Percentiles rank a stretch among this genome's conserved stretches.
Conservation (phyloP, 805 yeast species). For the Scheffersomyces amazonensis region DNA sequence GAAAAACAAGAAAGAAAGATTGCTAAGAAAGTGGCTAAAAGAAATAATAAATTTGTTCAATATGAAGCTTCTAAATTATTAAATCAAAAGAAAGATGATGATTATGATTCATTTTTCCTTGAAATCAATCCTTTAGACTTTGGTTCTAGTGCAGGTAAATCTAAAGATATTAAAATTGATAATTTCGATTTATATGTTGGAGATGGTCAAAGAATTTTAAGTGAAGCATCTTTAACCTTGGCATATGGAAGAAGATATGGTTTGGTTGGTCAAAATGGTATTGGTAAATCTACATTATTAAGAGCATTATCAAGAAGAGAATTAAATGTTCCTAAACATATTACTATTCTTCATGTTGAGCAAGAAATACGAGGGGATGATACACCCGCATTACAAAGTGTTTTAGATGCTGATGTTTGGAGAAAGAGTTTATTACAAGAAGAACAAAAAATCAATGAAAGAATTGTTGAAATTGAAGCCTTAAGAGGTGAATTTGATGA, state of each 20-base stretch:
- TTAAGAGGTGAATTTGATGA: constrained; percentile 72
- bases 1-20: constrained; percentile 97
- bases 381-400: constrained; percentile 85
- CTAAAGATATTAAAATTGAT: constrained; percentile 94
- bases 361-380: constrained; percentile 97
- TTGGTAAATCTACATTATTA: constrained; percentile 94
- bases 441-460: constrained; percentile 67
- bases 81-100: constrained; percentile 58
- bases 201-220: constrained; percentile 87
- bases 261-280: constrained; percentile 98
- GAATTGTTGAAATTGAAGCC: constrained; percentile 71
- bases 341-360: constrained; percentile 93
- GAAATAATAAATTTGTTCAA: constrained; percentile 76
- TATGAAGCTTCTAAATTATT: constrained; percentile 94
- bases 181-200: constrained; percentile 94
- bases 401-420: constrained; percentile 99
- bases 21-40: constrained; percentile 94
- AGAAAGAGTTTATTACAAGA: constrained; percentile 82
- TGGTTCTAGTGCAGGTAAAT: constrained; percentile 80
- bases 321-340: constrained; percentile 89
- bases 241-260: constrained; percentile 95
- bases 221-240: constrained; percentile 82
- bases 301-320: constrained; percentile 94
- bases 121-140: constrained; percentile 93
- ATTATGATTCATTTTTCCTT: constrained; percentile 92